Evolutionary conservation across 257 asterid species (phyloP).

Genomic region (Coffea eugenioides): DNA sequence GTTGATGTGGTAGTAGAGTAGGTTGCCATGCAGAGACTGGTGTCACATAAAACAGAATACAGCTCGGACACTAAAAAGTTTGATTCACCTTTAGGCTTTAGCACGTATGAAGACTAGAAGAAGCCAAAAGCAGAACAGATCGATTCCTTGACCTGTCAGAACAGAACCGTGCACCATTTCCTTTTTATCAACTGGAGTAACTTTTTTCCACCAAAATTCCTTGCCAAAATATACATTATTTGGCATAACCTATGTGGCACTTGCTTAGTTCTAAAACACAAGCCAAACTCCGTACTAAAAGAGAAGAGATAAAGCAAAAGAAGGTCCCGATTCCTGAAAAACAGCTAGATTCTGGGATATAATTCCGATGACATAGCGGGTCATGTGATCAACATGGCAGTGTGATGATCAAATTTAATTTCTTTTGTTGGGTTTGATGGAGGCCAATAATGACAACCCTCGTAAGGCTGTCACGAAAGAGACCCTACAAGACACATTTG

Average conservation of each 20-base stretch:
- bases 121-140: constrained; percentile 22
- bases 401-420: constrained; percentile 28
- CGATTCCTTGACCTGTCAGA: constrained; percentile 25
- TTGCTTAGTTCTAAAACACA: no score
- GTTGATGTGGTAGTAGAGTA: neutral
- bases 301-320: neutral
- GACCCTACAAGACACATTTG: constrained; percentile 40
- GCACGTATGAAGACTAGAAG: neutral
- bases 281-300: neutral
- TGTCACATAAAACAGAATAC: constrained; percentile 9
- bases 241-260: no score
- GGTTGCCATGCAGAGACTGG: neutral
- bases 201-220: neutral
- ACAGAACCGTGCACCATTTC: constrained; percentile 14
- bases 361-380: constrained; percentile 25
- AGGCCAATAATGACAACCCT: constrained; percentile 27
- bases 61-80: neutral
- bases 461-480: constrained; percentile 52
- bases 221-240: no score
- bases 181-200: no score
- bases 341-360: neutral
- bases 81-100: neutral
- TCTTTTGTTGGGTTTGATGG: constrained; percentile 43
- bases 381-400: constrained; percentile 25
- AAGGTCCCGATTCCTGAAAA: neutral